Conservation (phyloP, 2,329 filamentous ascomycete genomes). For the Dothideomycetes sp. region DNA sequence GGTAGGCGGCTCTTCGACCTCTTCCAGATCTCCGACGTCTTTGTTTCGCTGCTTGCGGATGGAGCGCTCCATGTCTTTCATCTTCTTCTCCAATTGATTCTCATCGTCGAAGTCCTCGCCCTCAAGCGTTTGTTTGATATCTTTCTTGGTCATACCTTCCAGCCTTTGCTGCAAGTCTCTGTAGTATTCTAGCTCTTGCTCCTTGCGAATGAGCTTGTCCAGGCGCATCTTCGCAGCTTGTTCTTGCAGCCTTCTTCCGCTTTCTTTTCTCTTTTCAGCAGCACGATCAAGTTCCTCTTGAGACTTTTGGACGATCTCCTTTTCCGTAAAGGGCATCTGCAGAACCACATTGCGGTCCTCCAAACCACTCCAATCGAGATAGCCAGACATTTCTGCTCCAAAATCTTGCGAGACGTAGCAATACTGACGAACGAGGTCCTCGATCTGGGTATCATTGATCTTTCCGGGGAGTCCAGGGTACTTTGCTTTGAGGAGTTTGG, state of each 20-base stretch:
- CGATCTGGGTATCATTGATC: conserved; percentile 74
- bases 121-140: conserved; percentile 74
- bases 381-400: conserved; percentile 62
- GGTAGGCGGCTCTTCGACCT: conserved; percentile 65
- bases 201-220: conserved; percentile 90
- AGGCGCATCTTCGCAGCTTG: conserved; percentile 96
- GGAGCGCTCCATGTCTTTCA: conserved; percentile 82
- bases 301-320: conserved; percentile 80
- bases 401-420: conserved; percentile 84
- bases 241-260: conserved; percentile 79
- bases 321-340: conserved; percentile 89
- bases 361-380: conserved; percentile 82
- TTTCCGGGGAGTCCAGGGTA: conserved; percentile 85
- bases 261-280: conserved; percentile 91
- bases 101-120: conserved; percentile 90
- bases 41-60: conserved; percentile 87
- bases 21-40: conserved; percentile 73
- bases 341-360: conserved; percentile 83
- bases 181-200: conserved; percentile 90
- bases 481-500: conserved; percentile 81
- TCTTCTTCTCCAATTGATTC: conserved; percentile 66
- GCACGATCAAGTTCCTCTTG: conserved; percentile 85
- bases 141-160: conserved; percentile 69
- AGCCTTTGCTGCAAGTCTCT: conserved; percentile 68
- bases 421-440: conserved; percentile 77